phyloP scores from a whole-genome alignment of 202 grass and related monocot genomes.

The Schoenoplectus triqueter region DNA sequence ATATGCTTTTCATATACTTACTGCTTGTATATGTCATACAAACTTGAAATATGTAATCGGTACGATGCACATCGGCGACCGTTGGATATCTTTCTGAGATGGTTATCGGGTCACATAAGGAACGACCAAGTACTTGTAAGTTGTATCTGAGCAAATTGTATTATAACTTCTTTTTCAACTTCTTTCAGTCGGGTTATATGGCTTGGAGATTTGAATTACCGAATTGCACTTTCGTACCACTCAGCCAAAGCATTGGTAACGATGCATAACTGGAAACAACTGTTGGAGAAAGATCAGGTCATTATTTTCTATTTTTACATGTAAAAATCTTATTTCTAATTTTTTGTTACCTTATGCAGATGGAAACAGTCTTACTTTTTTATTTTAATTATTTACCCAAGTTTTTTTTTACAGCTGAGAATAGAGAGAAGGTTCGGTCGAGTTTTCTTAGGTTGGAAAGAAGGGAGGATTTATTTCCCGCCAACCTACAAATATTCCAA shows the following conservation, averaged over 20 bases:
- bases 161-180: slow-evolving; percentile 1
- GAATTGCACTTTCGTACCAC: slow-evolving; percentile 87
- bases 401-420: slow-evolving; percentile 62
- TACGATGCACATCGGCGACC: not conserved
- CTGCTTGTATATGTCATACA: not conserved
- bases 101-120: not conserved
- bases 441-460: slow-evolving; percentile 92
- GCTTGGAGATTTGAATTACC: slow-evolving; percentile 99
- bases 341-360: not conserved
- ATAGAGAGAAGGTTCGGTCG: slow-evolving; percentile 78
- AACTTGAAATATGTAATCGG: not conserved
- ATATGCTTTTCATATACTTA: not conserved
- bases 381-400: not conserved
- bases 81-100: not conserved
- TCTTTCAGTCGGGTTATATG: slow-evolving; percentile 86
- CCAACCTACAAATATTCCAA: slow-evolving; percentile 99
- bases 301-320: slow-evolving; percentile 26
- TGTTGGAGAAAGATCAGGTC: slow-evolving; percentile 95
- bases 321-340: not conserved
- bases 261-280: slow-evolving; percentile 93
- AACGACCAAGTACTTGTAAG: not conserved
- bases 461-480: slow-evolving; percentile 97
- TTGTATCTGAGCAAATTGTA: not conserved
- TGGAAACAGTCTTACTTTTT: not conserved
- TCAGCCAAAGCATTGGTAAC: slow-evolving; percentile 86